A percentile compares a stretch with the other conserved stretches of the same genome.
phyloP scores from a whole-genome alignment of 345 rosid genomes.

The Eucalyptus pumila region DNA sequence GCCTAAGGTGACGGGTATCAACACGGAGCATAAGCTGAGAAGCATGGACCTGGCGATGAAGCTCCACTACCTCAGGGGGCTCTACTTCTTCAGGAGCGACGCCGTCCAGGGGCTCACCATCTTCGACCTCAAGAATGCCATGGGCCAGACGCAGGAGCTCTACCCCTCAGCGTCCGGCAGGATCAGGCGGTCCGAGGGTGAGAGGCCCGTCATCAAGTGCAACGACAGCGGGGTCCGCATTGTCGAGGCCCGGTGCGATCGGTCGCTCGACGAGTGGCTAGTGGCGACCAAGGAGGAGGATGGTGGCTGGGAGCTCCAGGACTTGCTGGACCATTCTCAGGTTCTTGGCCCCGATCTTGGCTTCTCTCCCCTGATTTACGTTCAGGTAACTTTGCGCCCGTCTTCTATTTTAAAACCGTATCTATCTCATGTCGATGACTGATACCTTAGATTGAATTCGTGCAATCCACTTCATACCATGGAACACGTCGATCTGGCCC shows the following conservation, averaged over 20 bases:
- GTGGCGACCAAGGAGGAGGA: not conserved
- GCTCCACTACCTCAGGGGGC: conserved; percentile 56
- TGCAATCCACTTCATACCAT: not conserved
- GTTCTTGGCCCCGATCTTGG: conserved; percentile 65
- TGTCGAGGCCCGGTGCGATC: conserved; percentile 34
- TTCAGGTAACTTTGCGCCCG: conserved; percentile 35
- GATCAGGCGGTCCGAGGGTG: conserved; percentile 26
- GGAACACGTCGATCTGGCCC: not conserved
- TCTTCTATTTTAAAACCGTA: not conserved
- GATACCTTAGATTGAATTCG: not conserved
- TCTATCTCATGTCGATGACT: not conserved
- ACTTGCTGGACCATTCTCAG: conserved; percentile 18
- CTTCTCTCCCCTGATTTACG: conserved; percentile 54
- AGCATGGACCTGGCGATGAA: conserved; percentile 64
- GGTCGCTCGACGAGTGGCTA: conserved; percentile 48
- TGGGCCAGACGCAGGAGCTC: conserved; percentile 24
- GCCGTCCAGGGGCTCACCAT: conserved; percentile 20
- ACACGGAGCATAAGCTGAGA: conserved; percentile 23
- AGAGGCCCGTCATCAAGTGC: conserved; percentile 51
- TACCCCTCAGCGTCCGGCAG: conserved; percentile 35
- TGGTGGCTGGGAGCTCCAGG: conserved; percentile 5
- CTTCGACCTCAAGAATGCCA: conserved; percentile 23
- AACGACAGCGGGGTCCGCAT: conserved; percentile 70
- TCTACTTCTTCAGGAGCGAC: conserved; percentile 40
- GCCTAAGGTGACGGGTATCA: conserved; percentile 19